Evolutionary conservation across 1,139 yeast species (phyloP).

Genomic region (Eremothecium gossypii): DNA sequence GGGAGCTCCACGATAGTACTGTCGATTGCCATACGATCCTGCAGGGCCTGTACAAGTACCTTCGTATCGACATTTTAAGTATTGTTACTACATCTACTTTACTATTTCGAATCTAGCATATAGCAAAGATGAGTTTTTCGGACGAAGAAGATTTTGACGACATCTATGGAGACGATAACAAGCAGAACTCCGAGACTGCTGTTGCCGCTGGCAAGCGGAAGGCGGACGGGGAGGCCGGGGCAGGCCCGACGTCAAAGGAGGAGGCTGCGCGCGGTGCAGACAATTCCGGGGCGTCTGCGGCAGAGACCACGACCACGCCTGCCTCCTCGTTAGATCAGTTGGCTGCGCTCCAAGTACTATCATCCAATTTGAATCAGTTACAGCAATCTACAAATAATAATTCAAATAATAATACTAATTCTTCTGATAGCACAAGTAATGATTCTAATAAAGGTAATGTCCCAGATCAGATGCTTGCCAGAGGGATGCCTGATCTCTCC

Average conservation of each 20-base stretch:
- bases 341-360: conserved; percentile 28
- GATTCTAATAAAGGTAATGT: conserved; percentile 2
- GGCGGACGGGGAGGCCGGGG: conserved; percentile 7
- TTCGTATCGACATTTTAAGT: conserved; percentile 3
- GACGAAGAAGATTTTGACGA: conserved; percentile 89
- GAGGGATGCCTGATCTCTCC: conserved; percentile 11
- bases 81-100: conserved; percentile 7
- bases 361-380: conserved; percentile 26
- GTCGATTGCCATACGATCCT: too few relatives aligned
- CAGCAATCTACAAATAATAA: conserved; percentile 13
- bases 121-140: conserved; percentile 30
- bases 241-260: background rate
- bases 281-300: conserved; percentile 6
- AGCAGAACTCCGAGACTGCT: conserved; percentile 14
- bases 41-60: conserved; percentile 1
- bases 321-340: conserved; percentile 27
- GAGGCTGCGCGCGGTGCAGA: conserved; percentile 9
- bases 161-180: conserved; percentile 43
- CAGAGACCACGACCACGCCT: conserved; percentile 11
- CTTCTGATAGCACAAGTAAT: conserved; percentile 5
- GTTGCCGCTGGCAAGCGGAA: conserved; percentile 11
- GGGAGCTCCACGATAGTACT: too few relatives aligned
- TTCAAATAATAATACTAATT: conserved; percentile 8
- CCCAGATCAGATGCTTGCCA: conserved; percentile 13
- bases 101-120: conserved; percentile 4